Conservation (phyloP, 345 rosid species). For the Microthlaspi erraticum region DNA sequence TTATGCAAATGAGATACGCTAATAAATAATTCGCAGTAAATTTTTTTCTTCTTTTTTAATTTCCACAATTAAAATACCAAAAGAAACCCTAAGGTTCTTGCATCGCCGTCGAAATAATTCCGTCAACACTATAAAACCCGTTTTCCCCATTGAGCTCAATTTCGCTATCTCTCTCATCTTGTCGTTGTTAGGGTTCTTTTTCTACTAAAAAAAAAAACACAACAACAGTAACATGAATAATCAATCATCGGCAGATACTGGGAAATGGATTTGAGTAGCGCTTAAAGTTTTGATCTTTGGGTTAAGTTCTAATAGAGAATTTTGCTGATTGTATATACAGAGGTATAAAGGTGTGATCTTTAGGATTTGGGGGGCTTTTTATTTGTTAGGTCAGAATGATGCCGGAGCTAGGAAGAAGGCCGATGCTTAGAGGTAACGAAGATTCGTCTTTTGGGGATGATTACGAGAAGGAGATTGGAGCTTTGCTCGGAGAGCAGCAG, state of each 20-base stretch:
- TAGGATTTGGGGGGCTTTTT: not conserved
- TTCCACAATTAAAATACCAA: conserved; percentile 43
- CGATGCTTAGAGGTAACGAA: conserved; percentile 67
- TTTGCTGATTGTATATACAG: not conserved
- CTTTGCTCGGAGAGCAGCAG: conserved; percentile 57
- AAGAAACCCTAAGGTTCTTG: conserved; percentile 90
- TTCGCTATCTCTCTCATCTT: conserved; percentile 18
- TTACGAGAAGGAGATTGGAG: conserved; percentile 72
- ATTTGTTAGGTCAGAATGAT: conserved; percentile 22
- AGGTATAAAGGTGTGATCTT: conserved; percentile 3
- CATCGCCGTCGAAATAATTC: conserved; percentile 87
- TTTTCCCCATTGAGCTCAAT: conserved; percentile 24
- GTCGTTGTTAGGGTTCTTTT: conserved; percentile 23
- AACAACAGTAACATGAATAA: conserved; percentile 30
- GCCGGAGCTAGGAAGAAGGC: conserved; percentile 46
- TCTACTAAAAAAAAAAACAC: too few species aligned
- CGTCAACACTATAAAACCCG: conserved; percentile 45
- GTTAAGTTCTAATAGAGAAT: not conserved
- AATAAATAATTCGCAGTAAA: not conserved
- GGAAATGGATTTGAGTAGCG: conserved; percentile 32
- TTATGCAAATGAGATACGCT: too few species aligned
- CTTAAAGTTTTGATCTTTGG: conserved; percentile 48
- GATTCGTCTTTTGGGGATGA: conserved; percentile 77
- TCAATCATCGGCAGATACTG: not conserved
- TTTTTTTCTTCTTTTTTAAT: conserved; percentile 37